Base-by-base conservation (phyloP, 2,329 filamentous ascomycete species). In the Fusarium austroafricanum region DNA sequence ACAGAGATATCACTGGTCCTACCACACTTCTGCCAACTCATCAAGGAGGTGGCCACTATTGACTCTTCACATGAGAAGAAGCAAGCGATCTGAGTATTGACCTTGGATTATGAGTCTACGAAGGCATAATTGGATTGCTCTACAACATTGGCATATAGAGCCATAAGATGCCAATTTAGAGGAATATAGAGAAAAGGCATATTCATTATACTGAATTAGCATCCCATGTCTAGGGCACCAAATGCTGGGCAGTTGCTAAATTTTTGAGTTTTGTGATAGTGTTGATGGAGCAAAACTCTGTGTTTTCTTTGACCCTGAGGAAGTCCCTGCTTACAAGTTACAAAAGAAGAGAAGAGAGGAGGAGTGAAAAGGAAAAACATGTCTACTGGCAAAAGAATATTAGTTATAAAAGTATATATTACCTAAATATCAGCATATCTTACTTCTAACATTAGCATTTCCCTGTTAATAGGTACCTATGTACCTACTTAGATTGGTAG, bases 31-130 rank as follows among this genome's bases (percentile, higher is more conserved):
- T 21, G 40, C 38, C 56, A 17, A 52, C 68, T 33, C 71, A 71
- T 31, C 67, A 71, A 56, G 63, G 64, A 45, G 60, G 55, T 10
- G 58, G 56, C 44, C 49, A 73, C 14, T 33, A 56, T 17, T 68
- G 63, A 11, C 61, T 62, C 7, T 15, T 12, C 9, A 37, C 35
- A 17, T 28, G 26, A 14, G 71, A 52, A 20, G 29, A 17, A 66
- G 28, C 23, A 10, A 17, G 38, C 33, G 45, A 51, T 46, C 31
- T 31, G 40, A 38, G 38, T 35, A 14, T 35, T 35, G 11, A 28
- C 14, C 10, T 23, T 38, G 21, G 35, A 21, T 21, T n/a, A 31
- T 29, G 12, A 29, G 39, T 26, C 6, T 29, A n/a, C 23, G 4
- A 23, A 18, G 12, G 20, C n/a, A 15, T n/a, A 12, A 5, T 47